Evolutionary conservation across 257 asterid genomes (phyloP).

Genomic region (Gynochthodes officinalis): DNA sequence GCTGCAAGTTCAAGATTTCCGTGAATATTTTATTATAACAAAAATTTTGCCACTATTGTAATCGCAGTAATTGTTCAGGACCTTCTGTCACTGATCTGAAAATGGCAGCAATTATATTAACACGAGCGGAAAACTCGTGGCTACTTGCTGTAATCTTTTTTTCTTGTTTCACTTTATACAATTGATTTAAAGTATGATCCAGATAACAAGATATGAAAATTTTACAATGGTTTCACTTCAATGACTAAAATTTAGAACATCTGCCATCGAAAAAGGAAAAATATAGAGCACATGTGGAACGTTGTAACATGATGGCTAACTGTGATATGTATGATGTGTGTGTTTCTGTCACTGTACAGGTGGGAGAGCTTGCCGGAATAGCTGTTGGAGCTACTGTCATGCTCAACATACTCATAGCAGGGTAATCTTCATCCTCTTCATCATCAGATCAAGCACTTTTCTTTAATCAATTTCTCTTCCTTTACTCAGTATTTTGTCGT

Average conservation of each 20-base stretch:
- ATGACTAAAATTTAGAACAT: not conserved
- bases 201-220: too few species aligned
- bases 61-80: not conserved
- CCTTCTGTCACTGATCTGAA: not conserved
- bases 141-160: not conserved
- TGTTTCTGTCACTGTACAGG: constrained; percentile 32
- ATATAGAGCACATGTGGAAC: constrained; percentile 8
- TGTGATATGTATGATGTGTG: not conserved
- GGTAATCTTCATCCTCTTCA: constrained; percentile 34
- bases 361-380: constrained; percentile 87
- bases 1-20: constrained; percentile 1
- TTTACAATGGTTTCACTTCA: not conserved
- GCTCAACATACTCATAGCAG: constrained; percentile 83
- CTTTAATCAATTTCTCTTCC: too few species aligned
- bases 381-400: constrained; percentile 93
- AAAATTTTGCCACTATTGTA: not conserved
- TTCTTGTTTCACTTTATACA: too few species aligned
- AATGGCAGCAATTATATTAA: not conserved
- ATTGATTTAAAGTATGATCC: too few species aligned
- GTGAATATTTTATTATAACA: not conserved
- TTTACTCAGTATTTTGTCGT: too few species aligned
- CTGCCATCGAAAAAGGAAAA: not conserved
- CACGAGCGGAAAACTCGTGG: not conserved
- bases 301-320: constrained; percentile 7
- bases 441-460: not conserved